phyloP scores from a whole-genome alignment of 768 basidiomycete species.

The Lactarius psammicola region DNA sequence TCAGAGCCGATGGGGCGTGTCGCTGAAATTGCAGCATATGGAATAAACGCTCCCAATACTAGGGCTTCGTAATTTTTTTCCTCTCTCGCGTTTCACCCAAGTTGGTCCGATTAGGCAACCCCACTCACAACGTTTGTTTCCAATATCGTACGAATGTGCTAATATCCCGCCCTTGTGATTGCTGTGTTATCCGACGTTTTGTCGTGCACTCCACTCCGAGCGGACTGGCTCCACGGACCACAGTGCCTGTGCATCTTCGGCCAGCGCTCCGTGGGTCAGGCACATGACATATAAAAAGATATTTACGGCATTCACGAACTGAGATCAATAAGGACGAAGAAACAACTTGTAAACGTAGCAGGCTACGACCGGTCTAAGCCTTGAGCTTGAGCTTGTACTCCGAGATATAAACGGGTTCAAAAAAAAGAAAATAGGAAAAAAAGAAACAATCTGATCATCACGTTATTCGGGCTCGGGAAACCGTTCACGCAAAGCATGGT shows the following conservation, averaged over 20 bases:
- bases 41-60: background rate
- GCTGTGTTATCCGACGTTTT: conserved; percentile 7
- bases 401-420: no score
- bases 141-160: background rate
- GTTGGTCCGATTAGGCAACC: background rate
- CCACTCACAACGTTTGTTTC: conserved; percentile 8
- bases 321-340: background rate
- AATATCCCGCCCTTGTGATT: conserved; percentile 1
- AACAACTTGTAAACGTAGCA: no score
- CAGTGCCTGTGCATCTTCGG: background rate
- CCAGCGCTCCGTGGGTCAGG: conserved; percentile 24
- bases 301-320: background rate
- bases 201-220: conserved; percentile 14
- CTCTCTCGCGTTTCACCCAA: conserved; percentile 1
- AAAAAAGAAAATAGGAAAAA: no score
- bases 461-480: background rate
- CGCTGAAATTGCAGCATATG: background rate
- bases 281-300: background rate
- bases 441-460: no score
- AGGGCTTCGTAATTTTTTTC: background rate
- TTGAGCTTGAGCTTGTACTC: no score
- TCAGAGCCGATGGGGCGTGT: conserved; percentile 1
- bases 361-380: no score
- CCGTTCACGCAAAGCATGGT: background rate
- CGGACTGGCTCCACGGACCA: conserved; percentile 10